Evolutionary conservation across 2,329 filamentous ascomycete genomes (phyloP).

Genomic region (Paracoccidioides lutzii): DNA sequence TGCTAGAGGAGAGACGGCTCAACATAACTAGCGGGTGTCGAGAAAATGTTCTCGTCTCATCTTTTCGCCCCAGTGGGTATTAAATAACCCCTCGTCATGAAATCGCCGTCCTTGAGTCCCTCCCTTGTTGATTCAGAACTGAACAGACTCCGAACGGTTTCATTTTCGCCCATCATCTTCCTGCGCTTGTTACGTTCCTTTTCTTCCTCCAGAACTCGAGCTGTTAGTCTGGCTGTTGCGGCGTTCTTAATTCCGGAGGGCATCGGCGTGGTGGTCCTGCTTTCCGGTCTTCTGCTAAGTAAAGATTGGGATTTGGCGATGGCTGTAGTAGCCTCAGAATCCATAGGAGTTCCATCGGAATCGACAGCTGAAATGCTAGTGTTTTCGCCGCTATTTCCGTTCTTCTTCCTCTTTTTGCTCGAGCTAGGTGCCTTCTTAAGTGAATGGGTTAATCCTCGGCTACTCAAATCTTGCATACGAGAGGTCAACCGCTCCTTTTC

Average conservation of each 20-base stretch:
- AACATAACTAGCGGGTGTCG: too few species aligned
- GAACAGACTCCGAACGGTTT: conserved; percentile 44
- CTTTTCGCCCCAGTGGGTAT: conserved; percentile 35
- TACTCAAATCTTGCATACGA: conserved; percentile 55
- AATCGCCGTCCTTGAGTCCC: conserved; percentile 36
- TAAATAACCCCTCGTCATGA: conserved; percentile 47
- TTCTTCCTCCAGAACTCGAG: conserved; percentile 76
- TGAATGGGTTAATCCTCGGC: conserved; percentile 66
- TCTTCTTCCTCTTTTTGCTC: conserved; percentile 60
- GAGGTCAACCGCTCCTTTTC: conserved; percentile 57
- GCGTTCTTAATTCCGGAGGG: conserved; percentile 68
- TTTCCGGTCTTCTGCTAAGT: conserved; percentile 14
- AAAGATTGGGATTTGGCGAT: conserved; percentile 11
- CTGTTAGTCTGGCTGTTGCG: conserved; percentile 71
- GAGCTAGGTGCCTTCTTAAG: conserved; percentile 62
- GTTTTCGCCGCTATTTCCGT: conserved; percentile 34
- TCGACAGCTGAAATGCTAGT: conserved; percentile 17
- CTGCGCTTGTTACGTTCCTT: conserved; percentile 67
- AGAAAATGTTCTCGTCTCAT: conserved; percentile 12
- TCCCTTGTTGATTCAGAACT: conserved; percentile 32
- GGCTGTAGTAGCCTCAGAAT: background rate
- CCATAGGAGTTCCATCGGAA: background rate
- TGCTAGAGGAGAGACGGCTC: background rate
- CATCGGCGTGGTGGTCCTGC: conserved; percentile 22
- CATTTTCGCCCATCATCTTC: conserved; percentile 52